Conservation (phyloP, 2,329 filamentous ascomycete genomes). For the Xylaria sp. region DNA sequence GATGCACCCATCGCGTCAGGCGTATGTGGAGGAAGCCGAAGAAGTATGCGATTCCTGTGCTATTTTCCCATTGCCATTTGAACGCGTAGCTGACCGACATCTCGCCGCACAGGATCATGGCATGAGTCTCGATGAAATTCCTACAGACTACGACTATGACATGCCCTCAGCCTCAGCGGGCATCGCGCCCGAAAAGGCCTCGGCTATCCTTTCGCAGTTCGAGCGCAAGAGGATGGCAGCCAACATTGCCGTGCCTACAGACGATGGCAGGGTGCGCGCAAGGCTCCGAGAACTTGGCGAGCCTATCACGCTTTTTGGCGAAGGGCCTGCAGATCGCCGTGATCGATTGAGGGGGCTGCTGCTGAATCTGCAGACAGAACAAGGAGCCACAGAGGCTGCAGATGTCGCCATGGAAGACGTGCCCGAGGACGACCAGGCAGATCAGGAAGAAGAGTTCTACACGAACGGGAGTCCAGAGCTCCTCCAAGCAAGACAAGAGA, state of each 20-base stretch:
- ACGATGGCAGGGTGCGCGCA: conserved; percentile 86
- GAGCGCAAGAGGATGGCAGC: conserved; percentile 90
- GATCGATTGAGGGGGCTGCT: conserved; percentile 87
- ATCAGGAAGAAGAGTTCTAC: conserved; percentile 94
- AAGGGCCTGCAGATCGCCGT: conserved; percentile 85
- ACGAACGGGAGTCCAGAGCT: conserved; percentile 82
- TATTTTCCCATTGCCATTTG: conserved; percentile 33
- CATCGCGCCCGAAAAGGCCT: conserved; percentile 82
- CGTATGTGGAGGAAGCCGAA: conserved; percentile 89
- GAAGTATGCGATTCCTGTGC: conserved; percentile 64
- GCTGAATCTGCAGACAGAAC: conserved; percentile 77
- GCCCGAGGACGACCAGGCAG: conserved; percentile 71
- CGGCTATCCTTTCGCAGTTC: conserved; percentile 87
- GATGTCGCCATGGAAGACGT: conserved; percentile 72
- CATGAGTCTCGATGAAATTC: conserved; percentile 57
- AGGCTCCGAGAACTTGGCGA: conserved; percentile 88
- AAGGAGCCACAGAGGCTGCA: conserved; percentile 62
- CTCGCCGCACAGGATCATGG: conserved; percentile 48
- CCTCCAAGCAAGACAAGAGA: conserved; percentile 78
- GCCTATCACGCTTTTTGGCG: conserved; percentile 93
- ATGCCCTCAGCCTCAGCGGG: conserved; percentile 74
- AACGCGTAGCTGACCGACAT: conserved; percentile 37
- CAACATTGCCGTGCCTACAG: conserved; percentile 90
- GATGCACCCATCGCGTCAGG: conserved; percentile 90
- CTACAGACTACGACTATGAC: conserved; percentile 84